These are phyloP conservation scores for Sparassis latifolia DNA, from an alignment of 1,284 basidiomycete species.

Conservation along the genomic window DNA sequence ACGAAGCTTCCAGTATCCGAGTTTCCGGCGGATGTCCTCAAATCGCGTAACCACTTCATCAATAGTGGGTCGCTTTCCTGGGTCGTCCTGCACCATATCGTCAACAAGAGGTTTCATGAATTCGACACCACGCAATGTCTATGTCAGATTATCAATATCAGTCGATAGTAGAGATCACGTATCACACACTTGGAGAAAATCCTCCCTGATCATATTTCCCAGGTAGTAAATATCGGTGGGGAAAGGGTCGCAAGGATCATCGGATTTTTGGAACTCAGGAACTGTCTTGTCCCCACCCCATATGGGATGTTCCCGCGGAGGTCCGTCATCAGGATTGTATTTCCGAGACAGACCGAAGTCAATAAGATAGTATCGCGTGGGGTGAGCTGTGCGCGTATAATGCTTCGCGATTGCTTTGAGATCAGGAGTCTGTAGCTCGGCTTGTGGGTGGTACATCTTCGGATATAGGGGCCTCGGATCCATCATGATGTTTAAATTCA, in stretches of 20 bases:
- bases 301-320: slow-evolving; percentile 8
- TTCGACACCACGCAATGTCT: slow-evolving; percentile 4
- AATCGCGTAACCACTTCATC: slow-evolving; percentile 11
- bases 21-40: neutral
- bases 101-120: slow-evolving; percentile 10
- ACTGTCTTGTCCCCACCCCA: slow-evolving; percentile 19
- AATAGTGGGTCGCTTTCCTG: slow-evolving; percentile 8
- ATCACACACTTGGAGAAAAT: slow-evolving; percentile 9
- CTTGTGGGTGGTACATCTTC: slow-evolving; percentile 22
- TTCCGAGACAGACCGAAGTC: slow-evolving; percentile 33
- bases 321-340: slow-evolving; percentile 4
- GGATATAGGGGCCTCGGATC: slow-evolving; percentile 25
- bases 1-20: slow-evolving; percentile 3
- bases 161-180: neutral
- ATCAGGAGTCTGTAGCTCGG: slow-evolving; percentile 8
- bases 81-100: slow-evolving; percentile 12
- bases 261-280: slow-evolving; percentile 16
- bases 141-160: neutral
- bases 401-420: slow-evolving; percentile 17
- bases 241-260: slow-evolving; percentile 19
- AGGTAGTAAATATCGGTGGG: slow-evolving; percentile 24
- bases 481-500: slow-evolving; percentile 33
- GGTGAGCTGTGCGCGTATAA: slow-evolving; percentile 23
- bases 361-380: slow-evolving; percentile 26
- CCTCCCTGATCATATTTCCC: slow-evolving; percentile 25